Conservation (phyloP, 148 eudicot genomes). For the Bassia scoparia region DNA sequence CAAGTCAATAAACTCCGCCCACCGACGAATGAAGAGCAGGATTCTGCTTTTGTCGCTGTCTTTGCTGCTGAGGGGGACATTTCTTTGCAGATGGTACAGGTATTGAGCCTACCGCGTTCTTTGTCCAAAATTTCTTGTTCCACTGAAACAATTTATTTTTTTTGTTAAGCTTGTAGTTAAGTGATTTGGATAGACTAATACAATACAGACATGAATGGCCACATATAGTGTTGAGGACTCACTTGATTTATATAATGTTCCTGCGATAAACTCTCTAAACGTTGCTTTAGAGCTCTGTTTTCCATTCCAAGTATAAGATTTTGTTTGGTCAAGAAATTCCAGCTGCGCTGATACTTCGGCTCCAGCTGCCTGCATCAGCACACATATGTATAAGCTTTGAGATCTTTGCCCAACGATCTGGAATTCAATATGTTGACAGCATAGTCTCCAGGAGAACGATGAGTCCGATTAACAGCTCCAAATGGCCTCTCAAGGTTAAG, state of each 20-base stretch:
- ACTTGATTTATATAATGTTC: constrained; percentile 62
- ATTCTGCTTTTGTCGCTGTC: constrained; percentile 31
- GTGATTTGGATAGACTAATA: background rate
- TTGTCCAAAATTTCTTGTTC: constrained; percentile 78
- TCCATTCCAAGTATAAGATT: constrained; percentile 72
- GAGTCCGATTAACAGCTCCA: too few relatives aligned
- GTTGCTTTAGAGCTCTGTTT: constrained; percentile 64
- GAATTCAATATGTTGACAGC: too few relatives aligned
- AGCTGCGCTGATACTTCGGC: constrained; percentile 57
- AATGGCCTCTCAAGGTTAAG: too few relatives aligned
- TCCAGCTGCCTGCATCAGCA: constrained; percentile 47
- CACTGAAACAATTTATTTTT: constrained; percentile 44
- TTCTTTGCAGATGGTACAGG: constrained; percentile 51
- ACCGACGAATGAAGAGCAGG: constrained; percentile 48
- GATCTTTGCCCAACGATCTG: background rate
- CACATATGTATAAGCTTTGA: background rate
- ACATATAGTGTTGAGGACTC: constrained; percentile 20
- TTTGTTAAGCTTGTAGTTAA: background rate
- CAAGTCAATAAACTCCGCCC: constrained; percentile 48
- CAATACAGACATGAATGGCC: background rate
- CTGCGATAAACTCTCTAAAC: constrained; percentile 60
- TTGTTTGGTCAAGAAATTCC: constrained; percentile 74
- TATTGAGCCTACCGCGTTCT: constrained; percentile 61
- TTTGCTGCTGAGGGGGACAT: constrained; percentile 39
- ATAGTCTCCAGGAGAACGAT: too few relatives aligned